Conservation (phyloP, 2,329 filamentous ascomycete genomes). For the Colletotrichum scovillei region DNA sequence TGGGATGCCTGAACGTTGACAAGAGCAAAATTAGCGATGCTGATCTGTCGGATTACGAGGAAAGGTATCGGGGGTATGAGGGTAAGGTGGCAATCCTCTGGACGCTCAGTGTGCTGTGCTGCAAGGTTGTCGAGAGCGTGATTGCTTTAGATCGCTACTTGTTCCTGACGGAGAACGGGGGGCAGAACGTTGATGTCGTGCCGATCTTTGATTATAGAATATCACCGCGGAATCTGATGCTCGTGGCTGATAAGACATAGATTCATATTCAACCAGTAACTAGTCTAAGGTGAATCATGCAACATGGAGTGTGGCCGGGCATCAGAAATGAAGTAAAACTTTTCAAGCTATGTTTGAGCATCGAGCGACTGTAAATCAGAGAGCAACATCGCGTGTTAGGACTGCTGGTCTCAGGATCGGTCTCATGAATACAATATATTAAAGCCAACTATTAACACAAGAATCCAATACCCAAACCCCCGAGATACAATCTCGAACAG, state of each 20-base stretch:
- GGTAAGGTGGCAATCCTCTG: conserved; percentile 45
- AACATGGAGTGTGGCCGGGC: no score
- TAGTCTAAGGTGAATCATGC: no score
- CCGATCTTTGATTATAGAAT: conserved; percentile 11
- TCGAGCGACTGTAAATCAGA: no score
- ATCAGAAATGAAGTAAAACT: rapidly evolving
- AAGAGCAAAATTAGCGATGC: conserved; percentile 25
- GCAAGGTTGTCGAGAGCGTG: conserved; percentile 46
- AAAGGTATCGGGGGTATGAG: conserved; percentile 38
- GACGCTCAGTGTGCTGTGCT: conserved; percentile 46
- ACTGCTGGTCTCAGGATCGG: no score
- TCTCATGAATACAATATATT: no score
- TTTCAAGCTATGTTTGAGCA: no score
- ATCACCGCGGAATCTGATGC: conserved; percentile 24
- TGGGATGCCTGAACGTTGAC: conserved; percentile 39
- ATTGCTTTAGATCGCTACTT: conserved; percentile 46
- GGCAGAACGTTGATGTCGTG: conserved; percentile 39
- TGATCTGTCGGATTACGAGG: conserved; percentile 42
- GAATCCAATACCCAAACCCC: no score
- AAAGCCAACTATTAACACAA: no score
- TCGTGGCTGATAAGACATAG: conserved; percentile 15
- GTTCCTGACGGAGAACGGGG: conserved; percentile 42
- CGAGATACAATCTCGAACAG: no score
- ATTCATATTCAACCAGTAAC: not conserved
- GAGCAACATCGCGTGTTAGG: no score